Evolutionary conservation across 371 early-diverging fungal genomes (phyloP), one percentile per base, ranked within the genome.

Genomic region (Paraphysoderma sedebokerense): DNA sequence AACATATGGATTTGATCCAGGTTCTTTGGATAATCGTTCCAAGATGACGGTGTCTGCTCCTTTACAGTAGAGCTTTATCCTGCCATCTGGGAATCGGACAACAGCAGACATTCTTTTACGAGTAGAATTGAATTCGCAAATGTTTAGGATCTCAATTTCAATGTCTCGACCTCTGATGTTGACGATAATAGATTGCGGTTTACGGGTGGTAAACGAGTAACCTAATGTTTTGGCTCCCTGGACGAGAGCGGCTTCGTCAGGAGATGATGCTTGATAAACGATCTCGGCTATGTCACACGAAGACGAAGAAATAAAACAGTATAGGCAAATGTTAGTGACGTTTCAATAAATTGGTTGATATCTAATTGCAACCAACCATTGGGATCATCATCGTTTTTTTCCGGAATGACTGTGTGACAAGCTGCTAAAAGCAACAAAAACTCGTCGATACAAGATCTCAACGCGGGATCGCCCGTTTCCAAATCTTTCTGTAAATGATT

Each of bases 21-120:
- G 20, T 15, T 53, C 53, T 34, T 76, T 70, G 5, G 74, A 76
- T 49, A 97, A 58, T 15, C 95, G 70, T 65, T 98, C 98, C 31
- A 92, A 58, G 56, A 97, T 97, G 12, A 97, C 93, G 0, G 92
- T 90, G 61, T 99, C 99, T 12, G 98, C 96, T 27, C 99, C 99
- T 58, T 99, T 99, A 58, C 84, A 85, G 70, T 88, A 92, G 38
- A 97, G 63, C 56, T 83, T 82, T 56, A 97, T 83, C 31, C 76
- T 74, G 24, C 87, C 88, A 52, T 92, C 89, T 2, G 92, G 87
- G 34, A 78, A 71, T 20, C 92, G 81, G n/a, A 92, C 71, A 31
- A 97, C 66, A 9, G 87, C 85, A 4, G 88, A 87, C 98, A 97
- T 93, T 51, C 98, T 78, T 62, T 97, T 97, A 40, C 98, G 77